Evolutionary conservation across 1,284 basidiomycete species (phyloP).

Genomic region (Porogramme epimiltina): DNA sequence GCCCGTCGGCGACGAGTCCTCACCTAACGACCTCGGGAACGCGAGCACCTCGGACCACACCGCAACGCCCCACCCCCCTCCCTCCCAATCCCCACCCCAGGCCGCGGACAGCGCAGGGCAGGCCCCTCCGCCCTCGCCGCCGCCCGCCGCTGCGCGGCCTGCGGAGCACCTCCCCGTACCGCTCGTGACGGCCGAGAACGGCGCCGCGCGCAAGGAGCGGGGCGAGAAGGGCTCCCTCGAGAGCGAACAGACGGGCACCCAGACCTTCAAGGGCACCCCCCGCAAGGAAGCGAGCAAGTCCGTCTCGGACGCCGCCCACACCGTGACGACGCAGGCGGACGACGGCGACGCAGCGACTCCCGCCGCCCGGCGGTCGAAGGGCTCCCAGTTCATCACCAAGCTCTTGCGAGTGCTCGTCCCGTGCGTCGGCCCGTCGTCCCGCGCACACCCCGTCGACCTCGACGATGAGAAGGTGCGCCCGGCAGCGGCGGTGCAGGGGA

Average conservation of each 20-base stretch:
- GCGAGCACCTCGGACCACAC: conserved; percentile 20
- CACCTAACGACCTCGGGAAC: conserved; percentile 21
- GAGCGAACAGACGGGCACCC: conserved; percentile 38
- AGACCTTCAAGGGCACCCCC: conserved; percentile 34
- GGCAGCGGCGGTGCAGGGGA: conserved; percentile 10
- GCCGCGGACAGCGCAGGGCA: conserved; percentile 29
- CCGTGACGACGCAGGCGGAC: conserved; percentile 32
- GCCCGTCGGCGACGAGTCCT: conserved; percentile 18
- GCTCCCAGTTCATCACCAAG: conserved; percentile 44
- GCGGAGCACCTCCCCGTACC: conserved; percentile 12
- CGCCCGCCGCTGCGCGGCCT: conserved; percentile 15
- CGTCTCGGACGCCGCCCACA: conserved; percentile 40
- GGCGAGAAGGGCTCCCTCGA: conserved; percentile 47
- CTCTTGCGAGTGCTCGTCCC: conserved; percentile 51
- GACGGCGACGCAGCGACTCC: conserved; percentile 20
- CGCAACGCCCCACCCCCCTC: conserved; percentile 12
- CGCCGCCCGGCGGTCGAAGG: conserved; percentile 27
- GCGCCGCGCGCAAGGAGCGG: conserved; percentile 37
- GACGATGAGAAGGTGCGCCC: conserved; percentile 17
- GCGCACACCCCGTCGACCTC: conserved; percentile 38
- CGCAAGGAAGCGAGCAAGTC: conserved; percentile 37
- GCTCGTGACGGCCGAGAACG: conserved; percentile 29
- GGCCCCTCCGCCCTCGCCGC: conserved; percentile 25
- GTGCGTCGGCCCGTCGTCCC: conserved; percentile 45
- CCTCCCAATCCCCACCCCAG: conserved; percentile 8